Conservation (phyloP, 2,329 filamentous ascomycete species). For the Microsporum canis region DNA sequence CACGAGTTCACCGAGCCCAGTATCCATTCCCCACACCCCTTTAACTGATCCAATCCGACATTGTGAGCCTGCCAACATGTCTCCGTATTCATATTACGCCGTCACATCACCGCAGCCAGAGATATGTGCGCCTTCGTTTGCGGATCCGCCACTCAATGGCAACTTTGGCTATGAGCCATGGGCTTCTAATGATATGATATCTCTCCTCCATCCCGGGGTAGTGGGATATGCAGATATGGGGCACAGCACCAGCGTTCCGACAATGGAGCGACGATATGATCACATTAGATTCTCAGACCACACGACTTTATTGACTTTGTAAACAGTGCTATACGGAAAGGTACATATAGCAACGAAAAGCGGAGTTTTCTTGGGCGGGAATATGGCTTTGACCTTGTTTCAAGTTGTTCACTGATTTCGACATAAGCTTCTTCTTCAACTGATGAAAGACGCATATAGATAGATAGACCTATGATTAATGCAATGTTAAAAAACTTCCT, state of each 20-base stretch:
- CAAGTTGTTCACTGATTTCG: not conserved
- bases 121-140: not conserved
- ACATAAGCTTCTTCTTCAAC: not conserved
- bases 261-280: not conserved
- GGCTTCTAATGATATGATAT: slow-evolving; percentile 2
- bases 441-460: not conserved
- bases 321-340: not conserved
- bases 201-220: not conserved
- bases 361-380: not conserved
- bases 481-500: not conserved
- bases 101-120: slow-evolving; percentile 5
- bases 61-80: slow-evolving; percentile 3
- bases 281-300: not conserved
- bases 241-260: not conserved
- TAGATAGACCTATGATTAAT: not conserved
- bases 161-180: slow-evolving; percentile 2
- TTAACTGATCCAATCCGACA: not conserved
- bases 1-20: slow-evolving; percentile 4
- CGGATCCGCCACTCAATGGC: slow-evolving; percentile 2
- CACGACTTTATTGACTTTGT: slow-evolving; percentile 3
- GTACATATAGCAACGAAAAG: not conserved
- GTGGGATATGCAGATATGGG: slow-evolving; percentile 2
- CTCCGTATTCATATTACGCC: slow-evolving; percentile 3
- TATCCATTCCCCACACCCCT: not conserved
- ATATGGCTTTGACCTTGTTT: too few relatives aligned